Evolutionary conservation across 176 grass and related monocot genomes (phyloP).

Genomic region (Musa troglodytarum): DNA sequence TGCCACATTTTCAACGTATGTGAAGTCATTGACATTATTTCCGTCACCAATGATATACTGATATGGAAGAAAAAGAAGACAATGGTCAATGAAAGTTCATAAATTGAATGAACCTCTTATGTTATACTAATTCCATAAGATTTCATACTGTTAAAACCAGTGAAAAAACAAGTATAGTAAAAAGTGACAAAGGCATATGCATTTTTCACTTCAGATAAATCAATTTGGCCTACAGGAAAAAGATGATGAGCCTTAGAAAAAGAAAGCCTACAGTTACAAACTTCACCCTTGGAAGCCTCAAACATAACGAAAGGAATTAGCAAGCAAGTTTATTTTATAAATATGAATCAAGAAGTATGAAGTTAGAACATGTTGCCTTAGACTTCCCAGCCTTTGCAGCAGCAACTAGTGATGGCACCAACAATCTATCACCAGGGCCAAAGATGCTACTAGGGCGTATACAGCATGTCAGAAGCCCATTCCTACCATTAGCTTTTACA

Average conservation of each 20-base stretch:
- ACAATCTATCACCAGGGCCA: conserved; percentile 89
- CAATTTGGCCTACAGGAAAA: not conserved
- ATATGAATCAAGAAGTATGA: not conserved
- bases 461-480: conserved; percentile 89
- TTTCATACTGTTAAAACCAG: too few relatives aligned
- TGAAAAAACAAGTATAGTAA: too few relatives aligned
- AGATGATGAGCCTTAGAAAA: not conserved
- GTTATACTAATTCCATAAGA: too few relatives aligned
- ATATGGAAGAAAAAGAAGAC: not conserved
- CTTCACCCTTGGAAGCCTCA: not conserved
- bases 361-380: conserved; percentile 49
- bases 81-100: not conserved
- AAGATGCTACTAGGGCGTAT: conserved; percentile 98
- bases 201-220: not conserved
- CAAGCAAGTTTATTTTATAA: not conserved
- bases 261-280: not conserved
- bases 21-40: conserved; percentile 89
- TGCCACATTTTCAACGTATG: conserved; percentile 97
- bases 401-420: conserved; percentile 82
- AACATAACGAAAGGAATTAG: not conserved
- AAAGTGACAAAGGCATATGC: too few relatives aligned
- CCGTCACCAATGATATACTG: conserved; percentile 98
- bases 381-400: conserved; percentile 90
- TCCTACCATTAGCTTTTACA: conserved; percentile 74
- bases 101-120: too few relatives aligned